Percentiles rank a stretch among this genome's conserved stretches.
These are phyloP conservation scores for Amesomyces nigricolor DNA, from an alignment of 2,329 filamentous ascomycete genomes.

Conservation along the genomic window DNA sequence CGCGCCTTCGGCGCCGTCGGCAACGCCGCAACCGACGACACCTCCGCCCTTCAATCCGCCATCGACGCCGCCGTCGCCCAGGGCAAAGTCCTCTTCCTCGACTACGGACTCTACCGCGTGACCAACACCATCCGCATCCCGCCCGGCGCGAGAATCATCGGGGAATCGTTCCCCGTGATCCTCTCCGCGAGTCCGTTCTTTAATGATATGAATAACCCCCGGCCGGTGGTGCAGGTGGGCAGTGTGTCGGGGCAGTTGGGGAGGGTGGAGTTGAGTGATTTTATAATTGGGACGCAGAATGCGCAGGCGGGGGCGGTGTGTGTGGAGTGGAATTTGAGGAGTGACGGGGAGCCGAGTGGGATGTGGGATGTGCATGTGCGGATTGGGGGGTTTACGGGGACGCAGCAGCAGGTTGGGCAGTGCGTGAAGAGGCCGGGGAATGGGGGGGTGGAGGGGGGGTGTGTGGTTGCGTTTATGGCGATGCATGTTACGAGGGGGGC, in stretches of 20 bases:
- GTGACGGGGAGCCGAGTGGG: slow-evolving; percentile 38
- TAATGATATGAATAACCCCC: slow-evolving; percentile 52
- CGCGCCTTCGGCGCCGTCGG: slow-evolving; percentile 36
- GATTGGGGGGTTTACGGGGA: slow-evolving; percentile 65
- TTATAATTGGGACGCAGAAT: slow-evolving; percentile 64
- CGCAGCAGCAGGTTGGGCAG: slow-evolving; percentile 58
- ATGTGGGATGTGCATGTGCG: slow-evolving; percentile 74
- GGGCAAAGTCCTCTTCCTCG: slow-evolving; percentile 51
- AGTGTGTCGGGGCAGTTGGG: slow-evolving; percentile 54
- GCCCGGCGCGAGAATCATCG: slow-evolving; percentile 46
- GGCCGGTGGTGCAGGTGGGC: slow-evolving; percentile 58
- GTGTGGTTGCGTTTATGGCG: slow-evolving; percentile 36
- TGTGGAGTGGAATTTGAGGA: slow-evolving; percentile 65
- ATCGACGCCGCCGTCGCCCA: slow-evolving; percentile 44
- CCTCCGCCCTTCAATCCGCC: slow-evolving; percentile 51
- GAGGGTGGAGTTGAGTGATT: slow-evolving; percentile 63
- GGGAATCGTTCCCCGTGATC: slow-evolving; percentile 49
- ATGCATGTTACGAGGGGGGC: slow-evolving; percentile 37
- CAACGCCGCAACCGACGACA: slow-evolving; percentile 55
- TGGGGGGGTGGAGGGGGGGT: slow-evolving; percentile 28
- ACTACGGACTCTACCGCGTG: slow-evolving; percentile 50
- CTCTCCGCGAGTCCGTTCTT: slow-evolving; percentile 53
- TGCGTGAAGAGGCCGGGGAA: slow-evolving; percentile 52
- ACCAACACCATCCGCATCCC: slow-evolving; percentile 44
- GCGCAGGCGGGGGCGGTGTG: slow-evolving; percentile 61